Percentiles rank a stretch among this genome's conserved stretches.
phyloP scores from a whole-genome alignment of 176 grass and related monocot species.

The Triticum monococcum region DNA sequence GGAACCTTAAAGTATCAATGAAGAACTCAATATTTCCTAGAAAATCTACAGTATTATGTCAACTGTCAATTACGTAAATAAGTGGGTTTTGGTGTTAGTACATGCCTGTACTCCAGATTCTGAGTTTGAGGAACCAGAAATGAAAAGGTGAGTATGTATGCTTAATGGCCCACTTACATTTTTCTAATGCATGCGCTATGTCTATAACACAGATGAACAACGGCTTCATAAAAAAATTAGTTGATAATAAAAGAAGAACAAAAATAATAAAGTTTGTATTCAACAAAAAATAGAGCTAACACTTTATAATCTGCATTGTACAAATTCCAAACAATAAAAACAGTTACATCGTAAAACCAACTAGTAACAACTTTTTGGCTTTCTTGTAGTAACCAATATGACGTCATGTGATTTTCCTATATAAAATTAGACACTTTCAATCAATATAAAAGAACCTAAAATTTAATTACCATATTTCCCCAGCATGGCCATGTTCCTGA shows the following conservation, averaged over 20 bases:
- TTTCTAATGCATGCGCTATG: neutral
- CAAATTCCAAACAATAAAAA: neutral
- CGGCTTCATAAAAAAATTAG: neutral
- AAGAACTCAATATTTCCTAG: neutral
- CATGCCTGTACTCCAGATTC: neutral
- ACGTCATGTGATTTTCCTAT: neutral
- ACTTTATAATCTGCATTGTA: neutral
- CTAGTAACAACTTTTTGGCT: neutral
- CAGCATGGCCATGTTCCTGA: conserved; percentile 75
- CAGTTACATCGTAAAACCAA: neutral
- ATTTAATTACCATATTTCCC: conserved; percentile 80
- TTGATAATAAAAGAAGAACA: neutral
- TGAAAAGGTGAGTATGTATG: neutral
- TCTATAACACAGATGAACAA: neutral
- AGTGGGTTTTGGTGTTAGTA: neutral
- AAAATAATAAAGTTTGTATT: neutral
- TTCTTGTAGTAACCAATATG: neutral
- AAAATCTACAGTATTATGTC: neutral
- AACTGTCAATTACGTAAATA: neutral
- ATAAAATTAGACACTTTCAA: neutral
- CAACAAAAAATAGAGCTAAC: neutral
- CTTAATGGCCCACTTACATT: neutral
- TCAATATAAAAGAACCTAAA: neutral
- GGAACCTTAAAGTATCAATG: neutral
- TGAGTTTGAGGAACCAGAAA: neutral